phyloP scores from a whole-genome alignment of 768 basidiomycete genomes.

The Psilocybe subaeruginosa region DNA sequence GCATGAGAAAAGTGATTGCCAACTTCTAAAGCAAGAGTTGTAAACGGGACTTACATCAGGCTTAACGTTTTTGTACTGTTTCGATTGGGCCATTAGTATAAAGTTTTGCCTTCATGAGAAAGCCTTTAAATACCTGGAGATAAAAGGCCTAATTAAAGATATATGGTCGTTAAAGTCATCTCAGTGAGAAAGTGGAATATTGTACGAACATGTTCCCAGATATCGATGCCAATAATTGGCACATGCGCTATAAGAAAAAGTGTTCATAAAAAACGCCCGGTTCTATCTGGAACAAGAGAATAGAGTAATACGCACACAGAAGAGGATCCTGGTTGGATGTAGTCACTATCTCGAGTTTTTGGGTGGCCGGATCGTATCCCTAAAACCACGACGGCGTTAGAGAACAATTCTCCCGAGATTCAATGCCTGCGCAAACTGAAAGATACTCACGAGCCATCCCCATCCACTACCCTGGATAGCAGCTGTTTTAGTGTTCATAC shows the following conservation, averaged over 20 bases:
- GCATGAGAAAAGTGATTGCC: neutral
- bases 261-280: neutral
- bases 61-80: constrained; percentile 90
- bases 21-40: neutral
- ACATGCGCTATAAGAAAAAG: constrained; percentile 59
- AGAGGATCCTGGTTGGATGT: constrained; percentile 97
- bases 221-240: constrained; percentile 94
- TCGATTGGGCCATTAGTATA: constrained; percentile 19
- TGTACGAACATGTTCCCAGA: constrained; percentile 88
- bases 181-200: constrained; percentile 11
- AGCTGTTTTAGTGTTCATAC: constrained; percentile 85
- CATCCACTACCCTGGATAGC: constrained; percentile 97
- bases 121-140: constrained; percentile 43
- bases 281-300: neutral
- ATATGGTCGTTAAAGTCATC: constrained; percentile 2
- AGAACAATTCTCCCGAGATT: neutral
- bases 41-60: constrained; percentile 67
- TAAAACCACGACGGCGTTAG: constrained; percentile 25
- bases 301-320: constrained; percentile 32
- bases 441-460: constrained; percentile 86
- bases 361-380: constrained; percentile 69
- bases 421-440: neutral
- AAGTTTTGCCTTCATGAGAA: neutral
- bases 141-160: constrained; percentile 65
- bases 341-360: constrained; percentile 87